phyloP scores from a whole-genome alignment of 2,329 filamentous ascomycete species.

The Thelonectria discophora region DNA sequence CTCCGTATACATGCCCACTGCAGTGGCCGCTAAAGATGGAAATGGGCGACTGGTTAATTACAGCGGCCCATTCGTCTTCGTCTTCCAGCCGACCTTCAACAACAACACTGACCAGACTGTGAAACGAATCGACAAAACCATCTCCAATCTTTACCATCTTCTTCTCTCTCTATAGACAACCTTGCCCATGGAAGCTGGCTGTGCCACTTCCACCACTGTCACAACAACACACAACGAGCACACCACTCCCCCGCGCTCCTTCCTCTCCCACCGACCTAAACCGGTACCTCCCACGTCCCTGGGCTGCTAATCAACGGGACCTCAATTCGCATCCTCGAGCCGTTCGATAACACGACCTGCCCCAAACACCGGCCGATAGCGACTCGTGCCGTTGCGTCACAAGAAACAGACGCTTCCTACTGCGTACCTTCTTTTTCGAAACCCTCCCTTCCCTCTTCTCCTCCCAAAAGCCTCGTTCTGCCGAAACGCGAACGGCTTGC shows the following conservation, averaged over 20 bases:
- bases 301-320: conserved; percentile 24
- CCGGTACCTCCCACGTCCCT: conserved; percentile 17
- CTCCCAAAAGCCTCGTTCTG: conserved; percentile 35
- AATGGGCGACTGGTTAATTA: not conserved
- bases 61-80: too few species aligned
- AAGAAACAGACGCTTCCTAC: conserved; percentile 28
- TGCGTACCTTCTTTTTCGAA: conserved; percentile 20
- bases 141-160: conserved; percentile 21
- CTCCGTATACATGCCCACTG: conserved; percentile 20
- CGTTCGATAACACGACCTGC: conserved; percentile 25
- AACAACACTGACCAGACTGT: conserved; percentile 36
- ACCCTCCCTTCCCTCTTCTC: not conserved
- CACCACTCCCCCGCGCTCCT: conserved; percentile 21
- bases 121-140: conserved; percentile 42
- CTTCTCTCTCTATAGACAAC: conserved; percentile 14
- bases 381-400: conserved; percentile 22
- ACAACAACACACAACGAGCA: too few species aligned
- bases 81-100: conserved; percentile 23
- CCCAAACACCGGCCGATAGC: conserved; percentile 28
- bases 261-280: conserved; percentile 13
- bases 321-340: conserved; percentile 7
- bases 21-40: conserved; percentile 13
- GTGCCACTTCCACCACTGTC: conserved; percentile 34
- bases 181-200: conserved; percentile 41
- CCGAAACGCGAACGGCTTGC: conserved; percentile 42